Base-by-base conservation (phyloP, 257 asterid genomes). In the Nicotiana sylvestris region DNA sequence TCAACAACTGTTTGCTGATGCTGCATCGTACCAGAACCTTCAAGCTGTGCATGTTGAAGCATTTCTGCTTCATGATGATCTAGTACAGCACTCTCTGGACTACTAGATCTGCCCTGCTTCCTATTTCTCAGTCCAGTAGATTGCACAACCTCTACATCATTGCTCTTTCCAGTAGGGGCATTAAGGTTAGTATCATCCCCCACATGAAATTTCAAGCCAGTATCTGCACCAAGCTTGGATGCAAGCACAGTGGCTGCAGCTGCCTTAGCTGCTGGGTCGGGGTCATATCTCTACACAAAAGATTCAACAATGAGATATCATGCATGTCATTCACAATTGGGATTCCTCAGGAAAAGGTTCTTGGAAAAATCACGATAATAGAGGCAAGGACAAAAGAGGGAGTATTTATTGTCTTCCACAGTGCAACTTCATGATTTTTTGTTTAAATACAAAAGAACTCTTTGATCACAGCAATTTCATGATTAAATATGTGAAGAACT, bases 251-350 rank as follows among this genome's bases (percentile, higher is more conserved):
- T 84, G 76, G 97, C 96, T 49, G 97, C 97, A 66, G 97, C 97
- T 32, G 96, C 97, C 91, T 94, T 94, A 51, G 96, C 95, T 79
- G 97, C 96, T 83, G 96, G 98, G 85, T 94, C 98, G 21, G 94
- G 87, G 85, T 94, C 97, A 13, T 94, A 92, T 87, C 95, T 90
- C 98, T 92, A 91, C 85, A 81, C 85, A 79, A 80, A 87, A 32
- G 77, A 66, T 61, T 83, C 87, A 64, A 89, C 76, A 81, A 68
- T 81, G 78, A 76, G 58, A 76, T 25, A 51, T 9, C 43, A 27
- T 25, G n/a, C 62, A 37, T 72, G 60, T 35, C 16, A 43, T 46
- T 30, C 79, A 37, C 18, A 62, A 33, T 65, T 29, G n/a, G 53
- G 7, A 80, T 85, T 39, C 43, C 46, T 21, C 77, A 16, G 32